These are phyloP conservation scores for Debaryomyces maramus DNA, from an alignment of 805 yeast genomes.

Conservation along the genomic window DNA sequence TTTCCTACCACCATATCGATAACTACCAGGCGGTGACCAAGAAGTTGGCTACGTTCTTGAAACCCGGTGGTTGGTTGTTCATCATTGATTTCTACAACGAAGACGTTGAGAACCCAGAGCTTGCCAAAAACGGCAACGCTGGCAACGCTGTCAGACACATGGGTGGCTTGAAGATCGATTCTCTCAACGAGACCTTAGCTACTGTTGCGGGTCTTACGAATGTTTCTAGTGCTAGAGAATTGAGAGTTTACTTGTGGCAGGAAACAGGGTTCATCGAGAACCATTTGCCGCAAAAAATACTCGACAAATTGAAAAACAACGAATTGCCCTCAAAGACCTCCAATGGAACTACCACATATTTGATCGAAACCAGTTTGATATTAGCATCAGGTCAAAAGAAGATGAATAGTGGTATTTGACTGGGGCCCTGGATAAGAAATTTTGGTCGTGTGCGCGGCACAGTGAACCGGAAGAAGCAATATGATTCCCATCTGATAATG, in stretches of 20 bases:
- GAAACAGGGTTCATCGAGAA: constrained; percentile 19
- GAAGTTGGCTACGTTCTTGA: constrained; percentile 32
- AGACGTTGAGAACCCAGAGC: constrained; percentile 21
- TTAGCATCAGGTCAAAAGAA: constrained; percentile 28
- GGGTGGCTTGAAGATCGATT: constrained; percentile 31
- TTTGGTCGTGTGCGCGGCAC: too few species aligned
- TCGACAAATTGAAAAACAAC: constrained; percentile 15
- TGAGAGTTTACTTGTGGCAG: constrained; percentile 23
- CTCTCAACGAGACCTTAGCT: constrained; percentile 21
- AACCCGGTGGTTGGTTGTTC: constrained; percentile 33
- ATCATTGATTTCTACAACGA: constrained; percentile 42
- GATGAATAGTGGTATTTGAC: too few species aligned
- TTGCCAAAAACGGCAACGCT: neutral
- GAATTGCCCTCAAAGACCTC: constrained; percentile 12
- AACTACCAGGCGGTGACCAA: constrained; percentile 28
- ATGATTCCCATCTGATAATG: too few species aligned
- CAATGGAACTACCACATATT: constrained; percentile 9
- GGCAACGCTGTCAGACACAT: constrained; percentile 27
- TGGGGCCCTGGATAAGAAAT: too few species aligned
- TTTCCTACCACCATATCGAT: constrained; percentile 41
- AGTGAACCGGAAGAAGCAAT: too few species aligned
- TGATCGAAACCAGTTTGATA: constrained; percentile 21
- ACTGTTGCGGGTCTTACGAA: constrained; percentile 20
- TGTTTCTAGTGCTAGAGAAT: constrained; percentile 23
- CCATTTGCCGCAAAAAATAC: constrained; percentile 20